Evolutionary conservation across 768 basidiomycete species (phyloP).

Genomic region (Sporobolomyces phaffii): DNA sequence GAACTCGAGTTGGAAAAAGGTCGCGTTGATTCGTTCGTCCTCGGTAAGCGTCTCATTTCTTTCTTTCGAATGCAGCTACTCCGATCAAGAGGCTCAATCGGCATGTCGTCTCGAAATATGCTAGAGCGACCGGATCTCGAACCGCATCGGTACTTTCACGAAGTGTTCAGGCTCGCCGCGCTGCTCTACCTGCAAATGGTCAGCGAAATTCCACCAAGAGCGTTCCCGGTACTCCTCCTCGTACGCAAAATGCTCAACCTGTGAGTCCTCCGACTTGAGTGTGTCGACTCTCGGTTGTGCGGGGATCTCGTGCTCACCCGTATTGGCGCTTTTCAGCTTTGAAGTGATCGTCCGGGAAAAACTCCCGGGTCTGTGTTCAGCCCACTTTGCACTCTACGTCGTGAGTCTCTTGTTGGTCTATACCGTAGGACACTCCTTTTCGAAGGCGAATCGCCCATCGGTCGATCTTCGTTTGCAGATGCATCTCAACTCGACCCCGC

Average conservation of each 20-base stretch:
- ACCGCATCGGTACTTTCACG: constrained; percentile 25
- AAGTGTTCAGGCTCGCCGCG: constrained; percentile 15
- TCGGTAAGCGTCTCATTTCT: background rate
- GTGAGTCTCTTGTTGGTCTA: background rate
- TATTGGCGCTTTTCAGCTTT: too few species aligned
- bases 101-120: too few species aligned
- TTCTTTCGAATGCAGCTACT: too few species aligned
- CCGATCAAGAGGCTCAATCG: too few species aligned
- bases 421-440: background rate
- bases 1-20: constrained; percentile 19
- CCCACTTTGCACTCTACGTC: constrained; percentile 23
- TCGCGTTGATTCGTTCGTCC: constrained; percentile 2
- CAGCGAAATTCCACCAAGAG: constrained; percentile 9
- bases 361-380: constrained; percentile 15
- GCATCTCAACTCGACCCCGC: constrained; percentile 25
- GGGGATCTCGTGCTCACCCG: too few species aligned
- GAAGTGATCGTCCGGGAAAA: constrained; percentile 13
- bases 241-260: constrained; percentile 26
- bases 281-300: too few species aligned
- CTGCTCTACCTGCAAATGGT: constrained; percentile 26
- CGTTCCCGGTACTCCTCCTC: constrained; percentile 14
- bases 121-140: constrained; percentile 24
- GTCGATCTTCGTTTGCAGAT: constrained; percentile 13
- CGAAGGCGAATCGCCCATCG: too few species aligned
- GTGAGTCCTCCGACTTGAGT: too few species aligned